These are phyloP conservation scores for Pseudotulostoma volvatum DNA, from an alignment of 495 filamentous ascomycete genomes.

Conservation along the genomic window DNA sequence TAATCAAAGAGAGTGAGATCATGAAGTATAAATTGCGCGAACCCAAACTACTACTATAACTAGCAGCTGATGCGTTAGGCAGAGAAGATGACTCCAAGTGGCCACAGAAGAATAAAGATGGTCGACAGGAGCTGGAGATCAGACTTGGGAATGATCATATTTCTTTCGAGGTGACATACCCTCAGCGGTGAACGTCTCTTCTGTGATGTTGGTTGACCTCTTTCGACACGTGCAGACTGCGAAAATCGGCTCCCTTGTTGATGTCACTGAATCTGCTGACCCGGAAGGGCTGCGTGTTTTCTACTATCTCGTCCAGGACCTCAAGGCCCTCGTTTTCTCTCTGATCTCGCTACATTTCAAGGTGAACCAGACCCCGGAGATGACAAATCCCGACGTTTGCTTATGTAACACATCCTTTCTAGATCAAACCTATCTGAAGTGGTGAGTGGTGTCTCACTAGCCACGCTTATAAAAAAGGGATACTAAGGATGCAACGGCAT, in stretches of 20 bases:
- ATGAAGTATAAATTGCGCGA: slow-evolving; percentile 61
- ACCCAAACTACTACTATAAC: slow-evolving; percentile 3
- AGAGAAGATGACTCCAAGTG: slow-evolving; percentile 99
- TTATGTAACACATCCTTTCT: too few species aligned
- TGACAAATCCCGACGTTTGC: too few species aligned
- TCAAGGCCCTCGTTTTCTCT: slow-evolving; percentile 94
- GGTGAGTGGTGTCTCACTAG: too few species aligned
- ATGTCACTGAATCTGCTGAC: slow-evolving; percentile 90
- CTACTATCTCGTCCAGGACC: slow-evolving; percentile 96
- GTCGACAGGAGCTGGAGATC: slow-evolving; percentile 92
- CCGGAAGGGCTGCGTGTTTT: slow-evolving; percentile 97
- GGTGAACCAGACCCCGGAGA: slow-evolving; percentile 36
- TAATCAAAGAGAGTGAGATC: slow-evolving; percentile 96
- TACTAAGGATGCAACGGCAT: too few species aligned
- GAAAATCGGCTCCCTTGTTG: slow-evolving; percentile 93
- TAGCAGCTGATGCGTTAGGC: slow-evolving; percentile 13
- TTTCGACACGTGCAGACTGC: slow-evolving; percentile 51
- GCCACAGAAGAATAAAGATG: slow-evolving; percentile 99
- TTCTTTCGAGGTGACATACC: slow-evolving; percentile 65
- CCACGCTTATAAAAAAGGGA: too few species aligned
- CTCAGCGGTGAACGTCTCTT: background rate
- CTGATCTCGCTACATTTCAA: slow-evolving; percentile 96
- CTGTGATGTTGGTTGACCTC: slow-evolving; percentile 1
- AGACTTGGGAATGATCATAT: slow-evolving; percentile 90
- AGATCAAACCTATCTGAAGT: slow-evolving; percentile 70